Evolutionary conservation across 768 basidiomycete species (phyloP), one percentile per base, ranked within the genome.

Genomic region (Xerocomellus amylosporus): DNA sequence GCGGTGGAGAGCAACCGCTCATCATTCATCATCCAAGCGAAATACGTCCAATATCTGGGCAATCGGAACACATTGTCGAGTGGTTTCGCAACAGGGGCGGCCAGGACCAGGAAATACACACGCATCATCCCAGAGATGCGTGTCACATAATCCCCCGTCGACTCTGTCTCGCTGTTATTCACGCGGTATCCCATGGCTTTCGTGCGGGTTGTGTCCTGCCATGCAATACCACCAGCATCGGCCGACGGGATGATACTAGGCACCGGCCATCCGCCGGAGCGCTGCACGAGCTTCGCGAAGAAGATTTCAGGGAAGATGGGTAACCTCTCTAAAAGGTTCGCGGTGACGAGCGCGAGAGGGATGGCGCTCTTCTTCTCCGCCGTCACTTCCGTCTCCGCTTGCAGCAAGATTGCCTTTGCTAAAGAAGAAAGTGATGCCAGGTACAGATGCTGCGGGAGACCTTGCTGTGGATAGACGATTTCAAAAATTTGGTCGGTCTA

Each of bases 361-460:
- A 79, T 77, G 0, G 93, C 94, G 22, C 88, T 88, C 30, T 85
- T 84, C 64, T 88, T 85, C 71, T 95, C 90, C 3, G 94, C 93
- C 2, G 88, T 84, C 9, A 96, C 90, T 71, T 98, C 96, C 0
- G 86, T 88, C 74, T 97, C 94, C 17, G 94, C 94, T 74, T 98
- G 96, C 33, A 90, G 78, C 41, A 98, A 79, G 56, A 98, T 86
- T 17, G 85, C 77, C 67, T 98, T 98, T 44, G 92, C 77, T 38
- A 98, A 81, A n/a, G 93, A 88, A 20, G 90, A 94, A 42, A 95
- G 81, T 20, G 88, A 78, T 46, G 92, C 90, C 44, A 77, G 69
- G 67, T 93, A 95, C 49, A 89, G 73, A n/a, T 67, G 59, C 36
- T 60, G 57, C 13, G 70, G 65, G 51, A 66, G 60, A 0, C 59